Evolutionary conservation across 352 stramenopile genomes (phyloP).

Genomic region (Phytophthora litchii): DNA sequence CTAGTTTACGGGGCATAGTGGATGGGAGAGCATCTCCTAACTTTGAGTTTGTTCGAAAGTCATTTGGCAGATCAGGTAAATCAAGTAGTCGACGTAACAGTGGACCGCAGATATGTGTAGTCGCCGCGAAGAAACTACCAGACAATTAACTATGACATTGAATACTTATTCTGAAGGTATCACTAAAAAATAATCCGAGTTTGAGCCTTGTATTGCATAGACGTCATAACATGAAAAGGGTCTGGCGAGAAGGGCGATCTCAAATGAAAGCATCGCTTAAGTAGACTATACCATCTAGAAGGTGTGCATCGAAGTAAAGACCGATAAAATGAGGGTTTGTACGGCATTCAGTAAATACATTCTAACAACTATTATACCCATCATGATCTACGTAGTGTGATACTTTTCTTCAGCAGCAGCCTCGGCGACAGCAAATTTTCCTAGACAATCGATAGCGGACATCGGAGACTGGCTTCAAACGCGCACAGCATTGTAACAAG

Average conservation of each 20-base stretch:
- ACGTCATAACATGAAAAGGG: too few species aligned
- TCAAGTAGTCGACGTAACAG: neutral
- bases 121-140: neutral
- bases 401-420: neutral
- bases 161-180: neutral
- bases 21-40: neutral
- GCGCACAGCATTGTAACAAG: slow-evolving; percentile 1
- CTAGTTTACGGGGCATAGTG: neutral
- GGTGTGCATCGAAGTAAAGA: too few species aligned
- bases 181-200: too few species aligned
- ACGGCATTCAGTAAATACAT: too few species aligned
- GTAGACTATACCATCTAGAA: too few species aligned
- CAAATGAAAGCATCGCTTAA: too few species aligned
- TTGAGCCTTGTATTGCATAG: too few species aligned
- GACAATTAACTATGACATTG: neutral
- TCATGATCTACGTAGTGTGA: neutral
- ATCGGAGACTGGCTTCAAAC: slow-evolving; percentile 2
- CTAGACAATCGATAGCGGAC: neutral
- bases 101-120: neutral
- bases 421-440: neutral
- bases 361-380: too few species aligned
- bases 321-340: too few species aligned
- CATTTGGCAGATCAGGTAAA: neutral
- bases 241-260: too few species aligned
- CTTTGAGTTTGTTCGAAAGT: neutral